phyloP scores from a whole-genome alignment of 164 flowering plant genomes.

The Pachysandra terminalis region DNA sequence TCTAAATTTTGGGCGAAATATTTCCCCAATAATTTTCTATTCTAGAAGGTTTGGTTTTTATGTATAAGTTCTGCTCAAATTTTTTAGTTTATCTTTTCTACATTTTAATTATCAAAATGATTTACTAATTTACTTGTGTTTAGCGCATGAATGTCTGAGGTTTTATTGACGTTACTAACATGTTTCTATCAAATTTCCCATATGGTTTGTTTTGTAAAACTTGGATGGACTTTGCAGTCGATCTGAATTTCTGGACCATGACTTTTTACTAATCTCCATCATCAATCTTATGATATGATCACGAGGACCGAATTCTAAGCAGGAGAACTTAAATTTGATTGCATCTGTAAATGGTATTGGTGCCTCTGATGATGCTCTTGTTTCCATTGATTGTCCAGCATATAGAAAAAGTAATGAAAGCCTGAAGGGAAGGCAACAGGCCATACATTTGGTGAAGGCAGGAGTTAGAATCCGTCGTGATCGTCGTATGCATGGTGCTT shows the following conservation, averaged over 20 bases:
- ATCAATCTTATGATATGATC: too few species aligned
- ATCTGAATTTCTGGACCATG: neutral
- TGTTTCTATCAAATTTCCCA: too few species aligned
- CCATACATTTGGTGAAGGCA: conserved; percentile 55
- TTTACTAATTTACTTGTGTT: neutral
- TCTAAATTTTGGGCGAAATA: too few species aligned
- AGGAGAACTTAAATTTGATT: too few species aligned
- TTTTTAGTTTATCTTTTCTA: neutral
- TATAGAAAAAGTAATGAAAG: conserved; percentile 21
- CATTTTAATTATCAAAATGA: neutral
- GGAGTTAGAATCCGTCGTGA: conserved; percentile 73
- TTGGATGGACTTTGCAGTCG: neutral
- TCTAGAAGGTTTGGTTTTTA: neutral
- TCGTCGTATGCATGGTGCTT: conserved; percentile 35
- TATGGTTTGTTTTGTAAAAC: neutral
- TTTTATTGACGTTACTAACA: neutral
- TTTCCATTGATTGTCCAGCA: conserved; percentile 8
- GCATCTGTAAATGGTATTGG: conserved; percentile 13
- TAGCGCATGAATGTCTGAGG: neutral
- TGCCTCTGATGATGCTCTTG: conserved; percentile 21
- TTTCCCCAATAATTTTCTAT: too few species aligned
- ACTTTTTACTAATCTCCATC: neutral
- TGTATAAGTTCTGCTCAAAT: neutral
- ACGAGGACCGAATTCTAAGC: too few species aligned
- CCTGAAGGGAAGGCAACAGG: conserved; percentile 56